phyloP scores from a whole-genome alignment of 2,329 filamentous ascomycete genomes.

The Akanthomyces lecanii region DNA sequence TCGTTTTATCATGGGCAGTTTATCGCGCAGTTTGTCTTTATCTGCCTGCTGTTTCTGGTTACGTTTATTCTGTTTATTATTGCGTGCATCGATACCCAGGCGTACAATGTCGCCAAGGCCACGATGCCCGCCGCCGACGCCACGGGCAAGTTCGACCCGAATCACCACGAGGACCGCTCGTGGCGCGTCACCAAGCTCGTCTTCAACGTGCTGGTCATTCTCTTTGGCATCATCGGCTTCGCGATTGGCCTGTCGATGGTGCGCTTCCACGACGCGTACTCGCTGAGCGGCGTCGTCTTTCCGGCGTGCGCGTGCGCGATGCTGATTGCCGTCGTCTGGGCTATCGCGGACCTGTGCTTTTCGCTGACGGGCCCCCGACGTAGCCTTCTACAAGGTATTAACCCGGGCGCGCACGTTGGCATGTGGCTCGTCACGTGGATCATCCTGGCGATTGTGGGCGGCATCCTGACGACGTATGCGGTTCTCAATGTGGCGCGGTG shows the following conservation, averaged over 20 bases:
- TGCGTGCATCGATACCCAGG: neutral
- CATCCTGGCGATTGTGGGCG: slow-evolving; percentile 25
- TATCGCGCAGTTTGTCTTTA: neutral
- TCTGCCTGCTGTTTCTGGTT: neutral
- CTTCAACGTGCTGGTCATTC: slow-evolving; percentile 27
- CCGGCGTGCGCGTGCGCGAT: slow-evolving; percentile 5
- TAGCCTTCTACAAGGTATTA: slow-evolving; percentile 33
- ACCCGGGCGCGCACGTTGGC: slow-evolving; percentile 41
- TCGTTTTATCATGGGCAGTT: neutral
- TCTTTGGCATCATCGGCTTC: slow-evolving; percentile 26
- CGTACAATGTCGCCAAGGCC: neutral
- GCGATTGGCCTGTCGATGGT: slow-evolving; percentile 27
- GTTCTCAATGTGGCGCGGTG: neutral
- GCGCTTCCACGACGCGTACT: neutral
- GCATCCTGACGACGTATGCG: slow-evolving; percentile 20
- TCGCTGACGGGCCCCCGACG: slow-evolving; percentile 31
- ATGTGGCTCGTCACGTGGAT: slow-evolving; percentile 41
- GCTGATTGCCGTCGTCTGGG: slow-evolving; percentile 34
- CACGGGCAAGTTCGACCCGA: neutral
- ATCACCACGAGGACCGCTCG: slow-evolving; percentile 5
- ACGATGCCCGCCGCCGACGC: neutral
- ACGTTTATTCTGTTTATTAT: slow-evolving; percentile 1
- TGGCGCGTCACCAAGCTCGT: slow-evolving; percentile 30
- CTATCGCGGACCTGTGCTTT: slow-evolving; percentile 31
- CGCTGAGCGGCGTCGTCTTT: neutral